Base-by-base conservation (phyloP, 768 basidiomycete genomes). In the Collybia mongolica region DNA sequence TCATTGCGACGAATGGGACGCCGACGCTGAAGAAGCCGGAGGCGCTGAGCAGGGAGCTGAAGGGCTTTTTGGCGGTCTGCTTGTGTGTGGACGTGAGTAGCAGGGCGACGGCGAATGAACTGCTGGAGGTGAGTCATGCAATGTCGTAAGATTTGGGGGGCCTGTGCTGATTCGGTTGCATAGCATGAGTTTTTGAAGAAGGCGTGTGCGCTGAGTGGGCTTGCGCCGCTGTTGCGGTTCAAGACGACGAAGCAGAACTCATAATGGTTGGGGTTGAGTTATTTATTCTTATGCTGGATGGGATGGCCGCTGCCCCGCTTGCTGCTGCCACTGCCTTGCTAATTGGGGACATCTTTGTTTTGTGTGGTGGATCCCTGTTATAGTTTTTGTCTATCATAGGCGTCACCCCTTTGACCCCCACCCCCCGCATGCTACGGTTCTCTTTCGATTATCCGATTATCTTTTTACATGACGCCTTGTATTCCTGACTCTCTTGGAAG, bases 1-100 rank as follows among this genome's bases (percentile, higher is more conserved):
- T 97, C 53, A 97, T 98, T 60, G 97, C 96, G 29, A 99, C 96
- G 38, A 98, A 98, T 63, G 97, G 97, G 11, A 98, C 97, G 15
- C 97, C 97, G 48, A 98, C 97, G 52, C 66, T 99, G 65, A 98
- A 98, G 81, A 92, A 90, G 61, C 94, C 97, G 0, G 96, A 98
- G 67, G 81, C 83, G 45, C 76, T 98, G 44, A 94, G 91, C 61
- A 79, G 83, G 61, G 96, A 98, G 67, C 77, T 99, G 51, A 99
- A 99, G 76, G 84, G 85, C 59, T 99, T 98, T 74, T 72, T 99
- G 60, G 95, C 93, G 48, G 95, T 97, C n/a, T 98, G 97, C 71
- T 67, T 98, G 17, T 98, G 96, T 61, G 97, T 98, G 22, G 97
- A 99, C 66, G 96, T 98, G 44, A 81, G 84, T 60, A 95, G 92